Evolutionary conservation across 2,329 filamentous ascomycete genomes (phyloP), one percentile per base, ranked within the genome.

Genomic region (Aspergillus pseudonomiae): DNA sequence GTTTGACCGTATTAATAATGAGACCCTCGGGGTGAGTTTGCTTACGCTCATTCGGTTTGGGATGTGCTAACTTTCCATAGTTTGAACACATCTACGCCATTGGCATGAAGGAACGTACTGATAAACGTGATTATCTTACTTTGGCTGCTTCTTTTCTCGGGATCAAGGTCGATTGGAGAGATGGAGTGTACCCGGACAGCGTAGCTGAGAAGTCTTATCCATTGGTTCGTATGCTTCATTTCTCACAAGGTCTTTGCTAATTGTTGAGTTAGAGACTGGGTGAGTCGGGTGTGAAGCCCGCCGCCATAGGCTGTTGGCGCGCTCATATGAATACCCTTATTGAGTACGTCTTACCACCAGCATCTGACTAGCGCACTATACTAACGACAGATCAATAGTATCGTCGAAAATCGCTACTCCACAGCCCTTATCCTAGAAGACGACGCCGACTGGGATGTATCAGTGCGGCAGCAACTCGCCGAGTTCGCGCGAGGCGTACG

Each of bases 391-490:
- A 11, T 19, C 14, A 24, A 24, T 24, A 78, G 77, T 26, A 74
- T 86, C 14, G 77, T 86, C 14, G 74, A 80, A n/a, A 72, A 80
- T 12, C 79, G 81, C 46, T 67, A 85, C 3, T 74, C 77, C 1
- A 83, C 81, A 1, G 84, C 83, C 0, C 73, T 87, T 2, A 83
- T 87, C 32, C 70, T 87, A 30, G 85, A 88, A 68, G 85, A 87
- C 67, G 85, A 87, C 61, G 79, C 81, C 24, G 85, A 88, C 73
- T 88, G 85, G 85, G 85, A 87, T 61, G 72, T 86, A 14, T 75
- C 79, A 0, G 71, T 87, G 28, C 82, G 83, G 36, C 58, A 73
- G 0, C 85, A 88, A 67, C 77, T 87, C 19, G 75, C 75, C 11
- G 74, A 74, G 41, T 78, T 78, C 30, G 76, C 76, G 3, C 64